phyloP scores from a whole-genome alignment of 192 early-diverging fungal species.

The Pilobolus umbonatus region DNA sequence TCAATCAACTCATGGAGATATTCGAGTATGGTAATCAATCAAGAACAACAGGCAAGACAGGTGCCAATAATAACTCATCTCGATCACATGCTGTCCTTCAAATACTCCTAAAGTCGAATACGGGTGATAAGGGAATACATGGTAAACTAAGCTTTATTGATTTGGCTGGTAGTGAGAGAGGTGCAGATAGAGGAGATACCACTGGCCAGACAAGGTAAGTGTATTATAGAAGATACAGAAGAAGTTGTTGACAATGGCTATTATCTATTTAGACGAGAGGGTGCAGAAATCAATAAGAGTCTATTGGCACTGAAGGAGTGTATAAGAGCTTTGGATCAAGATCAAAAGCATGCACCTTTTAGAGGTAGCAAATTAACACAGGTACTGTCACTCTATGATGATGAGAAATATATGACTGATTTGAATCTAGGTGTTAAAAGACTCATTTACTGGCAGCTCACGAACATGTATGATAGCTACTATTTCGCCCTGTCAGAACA shows the following conservation, averaged over 20 bases:
- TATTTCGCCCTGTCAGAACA: constrained; percentile 89
- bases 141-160: constrained; percentile 97
- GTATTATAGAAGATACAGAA: background rate
- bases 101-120: constrained; percentile 73
- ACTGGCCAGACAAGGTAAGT: constrained; percentile 82
- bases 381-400: constrained; percentile 26
- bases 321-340: constrained; percentile 92
- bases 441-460: constrained; percentile 95
- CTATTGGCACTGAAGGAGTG: constrained; percentile 96
- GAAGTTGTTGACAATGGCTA: background rate
- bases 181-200: constrained; percentile 90
- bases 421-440: constrained; percentile 84
- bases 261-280: constrained; percentile 70
- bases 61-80: constrained; percentile 93
- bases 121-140: constrained; percentile 48
- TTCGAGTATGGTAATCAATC: constrained; percentile 88
- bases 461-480: constrained; percentile 98
- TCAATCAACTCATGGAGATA: constrained; percentile 80
- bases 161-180: constrained; percentile 96
- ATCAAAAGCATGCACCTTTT: constrained; percentile 95
- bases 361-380: constrained; percentile 96
- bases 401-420: no score
- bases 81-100: constrained; percentile 97
- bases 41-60: constrained; percentile 91
- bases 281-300: constrained; percentile 98